Percentiles rank a stretch among this genome's conserved stretches.
phyloP scores from a whole-genome alignment of 2,329 filamentous ascomycete species.

The Claviceps sp. region DNA sequence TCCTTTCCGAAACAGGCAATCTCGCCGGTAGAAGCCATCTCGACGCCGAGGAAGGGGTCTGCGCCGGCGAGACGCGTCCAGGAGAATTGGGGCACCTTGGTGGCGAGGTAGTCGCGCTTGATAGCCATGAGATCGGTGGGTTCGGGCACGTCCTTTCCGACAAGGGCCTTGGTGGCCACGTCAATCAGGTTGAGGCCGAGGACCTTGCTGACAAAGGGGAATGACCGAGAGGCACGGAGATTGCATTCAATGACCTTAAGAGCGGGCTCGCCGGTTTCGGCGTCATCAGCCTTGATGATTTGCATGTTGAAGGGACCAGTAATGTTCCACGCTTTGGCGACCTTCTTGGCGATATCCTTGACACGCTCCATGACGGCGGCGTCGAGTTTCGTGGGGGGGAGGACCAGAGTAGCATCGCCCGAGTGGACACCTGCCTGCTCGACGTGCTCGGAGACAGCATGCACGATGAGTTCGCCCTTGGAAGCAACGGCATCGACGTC shows the following conservation, averaged over 20 bases:
- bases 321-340: conserved; percentile 93
- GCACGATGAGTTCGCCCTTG: conserved; percentile 72
- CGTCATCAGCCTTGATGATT: conserved; percentile 83
- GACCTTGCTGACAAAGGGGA: conserved; percentile 97
- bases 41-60: conserved; percentile 93
- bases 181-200: conserved; percentile 96
- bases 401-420: conserved; percentile 86
- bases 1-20: conserved; percentile 98
- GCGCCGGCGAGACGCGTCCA: conserved; percentile 97
- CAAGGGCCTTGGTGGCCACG: conserved; percentile 81
- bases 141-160: conserved; percentile 72
- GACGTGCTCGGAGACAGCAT: conserved; percentile 90
- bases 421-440: conserved; percentile 98
- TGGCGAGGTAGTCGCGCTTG: conserved; percentile 85
- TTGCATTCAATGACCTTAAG: conserved; percentile 99
- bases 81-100: conserved; percentile 97
- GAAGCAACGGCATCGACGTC: conserved; percentile 90
- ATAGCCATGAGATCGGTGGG: conserved; percentile 78
- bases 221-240: conserved; percentile 89
- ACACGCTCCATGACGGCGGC: conserved; percentile 66
- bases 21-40: conserved; percentile 95
- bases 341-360: conserved; percentile 92
- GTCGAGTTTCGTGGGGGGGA: conserved; percentile 74
- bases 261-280: conserved; percentile 58
- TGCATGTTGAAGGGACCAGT: conserved; percentile 99